A percentile compares a stretch with the other conserved stretches of the same genome.
phyloP scores from a whole-genome alignment of 306 rosid genomes.

The Cicer bijugum region DNA sequence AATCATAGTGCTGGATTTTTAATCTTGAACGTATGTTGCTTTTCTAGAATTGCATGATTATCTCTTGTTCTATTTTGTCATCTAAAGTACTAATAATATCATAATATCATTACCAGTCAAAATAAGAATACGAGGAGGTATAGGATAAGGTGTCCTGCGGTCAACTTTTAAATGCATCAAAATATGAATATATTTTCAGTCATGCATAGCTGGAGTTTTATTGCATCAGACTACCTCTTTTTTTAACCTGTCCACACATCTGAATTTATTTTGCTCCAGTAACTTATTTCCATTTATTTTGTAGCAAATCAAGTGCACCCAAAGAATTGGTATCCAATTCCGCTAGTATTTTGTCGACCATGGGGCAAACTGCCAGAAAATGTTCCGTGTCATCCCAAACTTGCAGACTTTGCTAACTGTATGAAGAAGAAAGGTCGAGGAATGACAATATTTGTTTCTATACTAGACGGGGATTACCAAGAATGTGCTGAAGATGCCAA shows the following conservation, averaged over 20 bases:
- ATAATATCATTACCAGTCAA: slow-evolving; percentile 2
- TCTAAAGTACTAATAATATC: neutral
- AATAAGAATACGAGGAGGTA: slow-evolving; percentile 10
- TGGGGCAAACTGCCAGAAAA: slow-evolving; percentile 99
- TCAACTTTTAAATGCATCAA: slow-evolving; percentile 5
- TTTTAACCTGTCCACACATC: neutral
- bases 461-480: slow-evolving; percentile 92
- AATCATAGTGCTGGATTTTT: slow-evolving; percentile 23
- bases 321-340: slow-evolving; percentile 99
- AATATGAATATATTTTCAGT: slow-evolving; percentile 11
- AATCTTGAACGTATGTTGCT: slow-evolving; percentile 26
- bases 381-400: slow-evolving; percentile 99
- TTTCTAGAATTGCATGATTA: slow-evolving; percentile 36
- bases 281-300: slow-evolving; percentile 40
- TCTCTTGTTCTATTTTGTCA: slow-evolving; percentile 26
- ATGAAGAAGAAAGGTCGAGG: slow-evolving; percentile 99
- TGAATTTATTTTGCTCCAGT: slow-evolving; percentile 28
- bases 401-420: slow-evolving; percentile 97
- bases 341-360: slow-evolving; percentile 93
- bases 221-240: neutral
- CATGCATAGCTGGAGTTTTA: neutral
- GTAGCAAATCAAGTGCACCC: slow-evolving; percentile 98
- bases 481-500: slow-evolving; percentile 96
- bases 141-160: slow-evolving; percentile 8
- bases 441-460: slow-evolving; percentile 94